Evolutionary conservation across 2,329 filamentous ascomycete genomes (phyloP), one percentile per base, ranked within the genome.

Genomic region (Ampelomyces quisqualis): DNA sequence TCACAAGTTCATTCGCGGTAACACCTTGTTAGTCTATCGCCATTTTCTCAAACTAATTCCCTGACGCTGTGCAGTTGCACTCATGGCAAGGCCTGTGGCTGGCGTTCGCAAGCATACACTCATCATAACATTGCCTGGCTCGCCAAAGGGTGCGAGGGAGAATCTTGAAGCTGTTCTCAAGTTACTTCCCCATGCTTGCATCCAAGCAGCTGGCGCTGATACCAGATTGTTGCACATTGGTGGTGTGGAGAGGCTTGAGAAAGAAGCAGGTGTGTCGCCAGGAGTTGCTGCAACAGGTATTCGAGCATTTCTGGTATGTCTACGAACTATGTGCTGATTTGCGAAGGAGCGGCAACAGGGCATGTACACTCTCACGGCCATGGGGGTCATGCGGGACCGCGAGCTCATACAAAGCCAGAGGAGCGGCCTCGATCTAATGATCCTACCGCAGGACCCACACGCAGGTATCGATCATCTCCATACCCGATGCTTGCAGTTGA

Each of bases 81-180:
- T 95, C 74, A 98, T 98, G 93, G 88, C 93, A 36, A 81, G 93
- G 31, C 93, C 93, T 4, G 87, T 94, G 9, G 93, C 93, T 15
- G 93, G 93, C 3, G 83, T 95, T 2, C 78, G 93, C 21, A 84
- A 91, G 48, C 82, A 82, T 45, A 85, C 88, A 1, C 70, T 98
- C 37, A 86, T 98, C 17, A 72, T 96, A 47, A 98, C 93, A 0
- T 74, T 98, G 3, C 93, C 93, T 0, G 93, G 93, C 1, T 97
- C 91, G 0, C 93, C 93, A 0, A 97, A 97, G 67, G 93, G 90
- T 1, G 93, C 93, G 7, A 88, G 83, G 60, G 93, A 98, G 72
- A 98, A 97, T 61, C 78, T 98, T 0, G 83, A 93, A 60, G 84
- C 90, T 1, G 77, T 98, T 5, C 73, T 98, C 47, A 94, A 90